Evolutionary conservation across 768 basidiomycete genomes (phyloP).

Genomic region (Cantharellus cinnabarinus): DNA sequence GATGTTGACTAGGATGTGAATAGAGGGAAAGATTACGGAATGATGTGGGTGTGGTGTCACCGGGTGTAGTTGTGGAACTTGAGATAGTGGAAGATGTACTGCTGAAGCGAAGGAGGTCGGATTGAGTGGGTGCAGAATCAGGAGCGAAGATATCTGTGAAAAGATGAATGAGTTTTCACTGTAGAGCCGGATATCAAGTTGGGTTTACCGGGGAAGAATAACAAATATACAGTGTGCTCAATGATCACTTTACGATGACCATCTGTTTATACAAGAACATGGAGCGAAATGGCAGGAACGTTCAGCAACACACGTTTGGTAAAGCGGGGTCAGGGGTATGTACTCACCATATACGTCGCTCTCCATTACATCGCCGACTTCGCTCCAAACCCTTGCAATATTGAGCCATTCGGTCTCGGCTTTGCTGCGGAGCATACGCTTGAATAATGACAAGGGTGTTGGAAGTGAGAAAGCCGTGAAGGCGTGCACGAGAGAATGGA

Average conservation of each 20-base stretch:
- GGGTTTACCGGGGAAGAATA: constrained; percentile 52
- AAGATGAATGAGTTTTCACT: constrained; percentile 11
- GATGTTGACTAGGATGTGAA: constrained; percentile 7
- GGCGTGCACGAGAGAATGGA: neutral
- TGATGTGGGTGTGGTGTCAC: neutral
- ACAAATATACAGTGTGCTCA: constrained; percentile 59
- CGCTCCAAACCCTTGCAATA: constrained; percentile 39
- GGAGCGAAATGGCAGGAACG: too few relatives aligned
- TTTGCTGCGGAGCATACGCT: neutral
- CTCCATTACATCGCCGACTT: constrained; percentile 54
- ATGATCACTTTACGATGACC: constrained; percentile 54
- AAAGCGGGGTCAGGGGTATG: constrained; percentile 1
- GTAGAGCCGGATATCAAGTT: constrained; percentile 12
- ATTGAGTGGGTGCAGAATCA: constrained; percentile 8
- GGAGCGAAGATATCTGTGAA: constrained; percentile 10
- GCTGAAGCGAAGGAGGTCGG: constrained; percentile 12
- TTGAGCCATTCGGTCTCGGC: neutral
- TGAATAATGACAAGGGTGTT: neutral
- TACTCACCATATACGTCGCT: constrained; percentile 53
- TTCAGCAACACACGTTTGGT: too few relatives aligned
- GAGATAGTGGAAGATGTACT: neutral
- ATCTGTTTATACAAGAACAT: constrained; percentile 23
- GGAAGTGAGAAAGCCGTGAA: neutral
- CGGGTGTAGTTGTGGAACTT: too few relatives aligned
- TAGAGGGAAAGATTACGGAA: neutral